These are phyloP conservation scores for Turritis glabra DNA, from an alignment of 345 rosid genomes.

Conservation along the genomic window DNA sequence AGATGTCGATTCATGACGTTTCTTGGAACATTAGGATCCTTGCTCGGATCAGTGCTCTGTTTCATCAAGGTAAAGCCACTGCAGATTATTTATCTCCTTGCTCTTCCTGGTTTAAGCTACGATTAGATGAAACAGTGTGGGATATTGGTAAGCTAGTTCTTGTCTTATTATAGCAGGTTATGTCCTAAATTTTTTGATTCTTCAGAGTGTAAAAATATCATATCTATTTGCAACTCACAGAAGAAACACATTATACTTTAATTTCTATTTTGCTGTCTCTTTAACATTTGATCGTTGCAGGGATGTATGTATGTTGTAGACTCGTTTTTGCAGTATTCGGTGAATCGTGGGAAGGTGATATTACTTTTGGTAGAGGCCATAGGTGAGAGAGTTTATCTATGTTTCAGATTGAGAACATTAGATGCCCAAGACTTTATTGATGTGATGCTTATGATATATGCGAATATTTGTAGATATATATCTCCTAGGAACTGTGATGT, in stretches of 20 bases:
- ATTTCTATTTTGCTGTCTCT: neutral
- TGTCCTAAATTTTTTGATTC: neutral
- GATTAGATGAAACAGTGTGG: neutral
- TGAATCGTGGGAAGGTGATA: constrained; percentile 64
- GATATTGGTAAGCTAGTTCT: neutral
- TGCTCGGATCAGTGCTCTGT: constrained; percentile 72
- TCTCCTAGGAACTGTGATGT: constrained; percentile 93
- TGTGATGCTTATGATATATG: constrained; percentile 3
- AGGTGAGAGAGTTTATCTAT: constrained; percentile 48
- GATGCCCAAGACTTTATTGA: neutral
- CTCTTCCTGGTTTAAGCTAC: neutral
- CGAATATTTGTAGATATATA: constrained; percentile 59
- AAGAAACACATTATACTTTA: neutral
- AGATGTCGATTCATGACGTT: constrained; percentile 71
- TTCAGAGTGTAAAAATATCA: neutral
- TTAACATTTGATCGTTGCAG: constrained; percentile 43
- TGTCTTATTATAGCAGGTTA: neutral
- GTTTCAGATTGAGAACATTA: neutral
- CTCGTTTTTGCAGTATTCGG: constrained; percentile 56
- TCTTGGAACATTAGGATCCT: constrained; percentile 74
- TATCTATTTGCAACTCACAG: neutral
- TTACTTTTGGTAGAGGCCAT: constrained; percentile 79
- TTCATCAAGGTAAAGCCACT: constrained; percentile 63
- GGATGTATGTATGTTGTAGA: constrained; percentile 69
- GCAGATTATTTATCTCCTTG: neutral